A percentile compares a stretch with the other conserved stretches of the same genome.
phyloP scores from a whole-genome alignment of 140 eudicot species.

The Flaveria floridana region DNA sequence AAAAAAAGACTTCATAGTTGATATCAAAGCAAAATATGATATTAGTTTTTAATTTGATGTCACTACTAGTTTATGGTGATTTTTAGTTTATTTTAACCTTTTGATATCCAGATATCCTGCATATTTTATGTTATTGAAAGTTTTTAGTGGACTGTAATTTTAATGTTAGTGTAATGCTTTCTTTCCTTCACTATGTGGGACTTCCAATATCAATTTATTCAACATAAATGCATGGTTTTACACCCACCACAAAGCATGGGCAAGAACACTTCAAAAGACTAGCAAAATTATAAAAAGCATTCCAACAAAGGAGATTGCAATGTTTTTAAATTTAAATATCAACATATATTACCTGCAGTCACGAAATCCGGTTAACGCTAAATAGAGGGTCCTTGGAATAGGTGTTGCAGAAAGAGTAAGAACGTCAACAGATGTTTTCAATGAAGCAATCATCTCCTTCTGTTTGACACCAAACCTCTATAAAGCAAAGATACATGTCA shows the following conservation, averaged over 20 bases:
- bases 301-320: slow-evolving; percentile 12
- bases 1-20: background rate
- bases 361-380: slow-evolving; percentile 98
- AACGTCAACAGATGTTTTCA: slow-evolving; percentile 90
- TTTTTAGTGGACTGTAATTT: background rate
- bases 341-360: slow-evolving; percentile 78
- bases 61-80: background rate
- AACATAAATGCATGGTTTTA: background rate
- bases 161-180: background rate
- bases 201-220: background rate
- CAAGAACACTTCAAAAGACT: background rate
- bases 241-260: background rate
- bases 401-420: slow-evolving; percentile 99
- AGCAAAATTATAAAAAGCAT: background rate
- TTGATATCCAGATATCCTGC: background rate
- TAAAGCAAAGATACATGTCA: slow-evolving; percentile 31
- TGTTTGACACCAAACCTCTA: slow-evolving; percentile 99
- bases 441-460: slow-evolving; percentile 94
- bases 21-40: background rate
- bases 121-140: background rate
- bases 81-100: background rate
- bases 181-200: background rate
- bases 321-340: slow-evolving; percentile 2
- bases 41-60: background rate
- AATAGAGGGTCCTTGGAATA: slow-evolving; percentile 94